A percentile compares a stretch with the other conserved stretches of the same genome.
Conservation (phyloP, 495 filamentous ascomycete genomes). For the Xylaria castorea region DNA sequence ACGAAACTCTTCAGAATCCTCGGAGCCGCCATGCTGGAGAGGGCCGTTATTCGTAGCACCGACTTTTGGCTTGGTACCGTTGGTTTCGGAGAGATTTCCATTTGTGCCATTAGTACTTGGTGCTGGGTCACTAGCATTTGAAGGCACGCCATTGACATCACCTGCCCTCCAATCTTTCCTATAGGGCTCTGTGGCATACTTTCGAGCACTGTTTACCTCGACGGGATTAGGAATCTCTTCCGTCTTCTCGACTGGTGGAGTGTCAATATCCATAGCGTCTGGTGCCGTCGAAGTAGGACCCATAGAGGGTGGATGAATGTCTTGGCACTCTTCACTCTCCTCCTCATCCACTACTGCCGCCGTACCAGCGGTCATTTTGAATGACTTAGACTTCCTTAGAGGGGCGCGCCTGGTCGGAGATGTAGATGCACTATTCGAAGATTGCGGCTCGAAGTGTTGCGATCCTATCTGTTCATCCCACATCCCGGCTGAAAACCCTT, state of each 20-base stretch:
- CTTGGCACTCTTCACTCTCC: conserved; percentile 40
- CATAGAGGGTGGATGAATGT: conserved; percentile 20
- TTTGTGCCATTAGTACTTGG: conserved; percentile 36
- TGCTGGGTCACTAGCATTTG: conserved; percentile 36
- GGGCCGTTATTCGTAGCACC: conserved; percentile 32
- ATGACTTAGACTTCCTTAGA: conserved; percentile 49
- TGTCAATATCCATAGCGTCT: conserved; percentile 63
- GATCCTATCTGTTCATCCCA: conserved; percentile 72
- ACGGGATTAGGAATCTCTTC: conserved; percentile 31
- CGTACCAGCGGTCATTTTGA: conserved; percentile 51
- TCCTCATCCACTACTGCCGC: conserved; percentile 57
- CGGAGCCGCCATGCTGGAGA: conserved; percentile 44
- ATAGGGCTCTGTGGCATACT: conserved; percentile 54
- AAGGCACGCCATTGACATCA: conserved; percentile 39
- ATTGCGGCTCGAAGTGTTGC: conserved; percentile 60
- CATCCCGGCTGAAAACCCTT: conserved; percentile 64
- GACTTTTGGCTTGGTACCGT: conserved; percentile 27
- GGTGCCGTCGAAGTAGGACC: conserved; percentile 22
- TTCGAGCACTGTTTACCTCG: conserved; percentile 44
- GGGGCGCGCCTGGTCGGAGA: conserved; percentile 49
- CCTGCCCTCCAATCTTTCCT: conserved; percentile 58
- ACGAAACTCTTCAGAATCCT: conserved; percentile 54
- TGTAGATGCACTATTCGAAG: conserved; percentile 38
- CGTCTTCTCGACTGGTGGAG: conserved; percentile 42
- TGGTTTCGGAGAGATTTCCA: conserved; percentile 25